Evolutionary conservation across 2,329 filamentous ascomycete genomes (phyloP), one percentile per base, ranked within the genome.

Genomic region (Cladophialophora bantiana): DNA sequence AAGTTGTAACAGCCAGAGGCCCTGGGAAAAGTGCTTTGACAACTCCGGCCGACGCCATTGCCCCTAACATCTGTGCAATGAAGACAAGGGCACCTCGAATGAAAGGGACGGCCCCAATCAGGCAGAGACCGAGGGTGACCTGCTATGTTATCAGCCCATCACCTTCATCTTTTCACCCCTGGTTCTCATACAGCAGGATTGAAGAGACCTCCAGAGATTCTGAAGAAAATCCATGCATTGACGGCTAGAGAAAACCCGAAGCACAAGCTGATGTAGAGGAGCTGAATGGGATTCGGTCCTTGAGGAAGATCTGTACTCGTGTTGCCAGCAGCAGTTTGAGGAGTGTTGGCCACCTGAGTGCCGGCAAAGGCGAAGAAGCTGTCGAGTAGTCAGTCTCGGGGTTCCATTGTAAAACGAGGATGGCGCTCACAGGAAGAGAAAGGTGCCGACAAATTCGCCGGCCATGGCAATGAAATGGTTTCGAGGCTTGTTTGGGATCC

Each of bases 1-100:
- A 79, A n/a, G 88, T 90, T 57, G 78, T 78, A 4, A 89, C 87
- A 5, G 81, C 79, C 18, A 89, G 75, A 1, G 80, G 77, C 0
- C 85, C 86, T 0, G 88, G 88, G n/a, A 89, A 81, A 4, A 90
- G 78, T 1, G 80, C 84, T 38, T 83, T 81, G 1, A 86, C 83
- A 1, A 90, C 81, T 18, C 82, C 87, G 0, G 86, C 84, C 1
- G 88, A 84, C 1, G 84, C 82, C 53, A 90, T 88, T 5, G 82
- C 85, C 4, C 79, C 88, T 1, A 87, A 73, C 7, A 90, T 73
- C 73, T 91, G 88, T 1, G 85, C 83, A 4, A 83, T 76, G 59
- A 89, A 77, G 59, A 89, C 81, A 1, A 86, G 71, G 1, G 82
- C 68, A 4, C 82, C 85, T 4, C 87, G 84, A 1, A 85, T 26